Percentiles rank a stretch among this genome's conserved stretches.
Evolutionary conservation across 1,284 basidiomycete genomes (phyloP).

Genomic region (Moesziomyces parantarcticus): DNA sequence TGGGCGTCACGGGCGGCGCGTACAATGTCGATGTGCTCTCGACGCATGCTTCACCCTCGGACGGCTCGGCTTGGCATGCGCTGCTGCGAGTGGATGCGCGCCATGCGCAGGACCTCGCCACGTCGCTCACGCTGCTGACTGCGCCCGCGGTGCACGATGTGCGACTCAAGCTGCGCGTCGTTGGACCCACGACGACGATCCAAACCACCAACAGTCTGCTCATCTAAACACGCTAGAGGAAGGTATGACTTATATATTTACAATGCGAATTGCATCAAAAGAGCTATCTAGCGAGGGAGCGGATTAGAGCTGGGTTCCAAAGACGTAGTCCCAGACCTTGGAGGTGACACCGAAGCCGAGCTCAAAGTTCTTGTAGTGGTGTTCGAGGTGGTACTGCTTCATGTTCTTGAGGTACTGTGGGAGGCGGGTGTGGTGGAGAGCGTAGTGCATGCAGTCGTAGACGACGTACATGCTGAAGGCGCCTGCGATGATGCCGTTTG

Average conservation of each 20-base stretch:
- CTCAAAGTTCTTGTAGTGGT: slow-evolving; percentile 89
- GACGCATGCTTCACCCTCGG: slow-evolving; percentile 1
- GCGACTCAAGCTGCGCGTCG: slow-evolving; percentile 12
- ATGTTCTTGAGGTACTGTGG: slow-evolving; percentile 87
- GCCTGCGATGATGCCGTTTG: slow-evolving; percentile 93
- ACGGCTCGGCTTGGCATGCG: slow-evolving; percentile 12
- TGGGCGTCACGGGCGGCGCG: slow-evolving; percentile 46
- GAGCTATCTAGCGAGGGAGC: background rate
- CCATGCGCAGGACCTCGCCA: slow-evolving; percentile 26
- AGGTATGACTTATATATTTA: background rate
- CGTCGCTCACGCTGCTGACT: slow-evolving; percentile 24
- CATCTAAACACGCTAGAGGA: background rate
- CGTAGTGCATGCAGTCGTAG: slow-evolving; percentile 68
- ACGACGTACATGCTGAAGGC: slow-evolving; percentile 87
- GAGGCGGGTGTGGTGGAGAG: slow-evolving; percentile 71
- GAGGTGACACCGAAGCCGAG: slow-evolving; percentile 96
- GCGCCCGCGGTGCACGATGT: slow-evolving; percentile 8
- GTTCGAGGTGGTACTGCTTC: slow-evolving; percentile 98
- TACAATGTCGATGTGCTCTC: slow-evolving; percentile 51
- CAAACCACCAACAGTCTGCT: slow-evolving; percentile 23
- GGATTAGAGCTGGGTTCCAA: slow-evolving; percentile 75
- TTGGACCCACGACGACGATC: slow-evolving; percentile 31
- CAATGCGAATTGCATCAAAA: background rate
- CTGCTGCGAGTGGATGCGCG: slow-evolving; percentile 19
- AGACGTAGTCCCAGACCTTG: slow-evolving; percentile 94